A percentile compares a stretch with the other conserved stretches of the same genome.
Evolutionary conservation across 2,329 filamentous ascomycete genomes (phyloP).

Genomic region (Didymella pinodella): DNA sequence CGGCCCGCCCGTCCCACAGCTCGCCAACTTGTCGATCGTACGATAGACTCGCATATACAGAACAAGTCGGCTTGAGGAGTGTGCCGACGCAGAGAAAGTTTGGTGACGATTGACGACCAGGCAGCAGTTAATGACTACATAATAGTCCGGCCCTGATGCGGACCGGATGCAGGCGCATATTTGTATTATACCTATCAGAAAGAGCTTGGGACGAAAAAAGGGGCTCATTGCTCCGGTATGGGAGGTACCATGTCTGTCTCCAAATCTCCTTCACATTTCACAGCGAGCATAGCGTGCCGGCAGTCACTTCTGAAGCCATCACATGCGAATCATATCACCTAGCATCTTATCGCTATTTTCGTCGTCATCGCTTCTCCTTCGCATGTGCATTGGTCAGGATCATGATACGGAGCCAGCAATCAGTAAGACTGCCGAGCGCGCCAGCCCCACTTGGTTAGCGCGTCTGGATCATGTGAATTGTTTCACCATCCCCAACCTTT

Average conservation of each 20-base stretch:
- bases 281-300: conserved; percentile 14
- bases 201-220: conserved; percentile 1
- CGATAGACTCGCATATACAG: conserved; percentile 25
- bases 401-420: background rate
- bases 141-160: conserved; percentile 7
- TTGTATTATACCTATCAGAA: conserved; percentile 15
- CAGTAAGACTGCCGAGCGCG: conserved; percentile 17
- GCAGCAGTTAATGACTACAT: conserved; percentile 17
- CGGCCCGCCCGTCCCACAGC: conserved; percentile 58
- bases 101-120: conserved; percentile 15
- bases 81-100: background rate
- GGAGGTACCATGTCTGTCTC: background rate
- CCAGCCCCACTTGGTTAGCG: conserved; percentile 11
- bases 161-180: conserved; percentile 1
- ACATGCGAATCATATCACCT: conserved; percentile 1
- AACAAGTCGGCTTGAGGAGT: background rate
- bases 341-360: conserved; percentile 1
- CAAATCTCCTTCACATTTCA: conserved; percentile 1
- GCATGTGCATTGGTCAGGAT: background rate
- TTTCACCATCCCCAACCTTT: conserved; percentile 13
- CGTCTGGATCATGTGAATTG: conserved; percentile 20
- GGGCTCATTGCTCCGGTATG: too few relatives aligned
- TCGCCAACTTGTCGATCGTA: conserved; percentile 35
- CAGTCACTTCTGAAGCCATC: background rate
- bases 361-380: background rate